Base-by-base conservation (phyloP, 2,329 filamentous ascomycete genomes). In the Fusarium compactum region DNA sequence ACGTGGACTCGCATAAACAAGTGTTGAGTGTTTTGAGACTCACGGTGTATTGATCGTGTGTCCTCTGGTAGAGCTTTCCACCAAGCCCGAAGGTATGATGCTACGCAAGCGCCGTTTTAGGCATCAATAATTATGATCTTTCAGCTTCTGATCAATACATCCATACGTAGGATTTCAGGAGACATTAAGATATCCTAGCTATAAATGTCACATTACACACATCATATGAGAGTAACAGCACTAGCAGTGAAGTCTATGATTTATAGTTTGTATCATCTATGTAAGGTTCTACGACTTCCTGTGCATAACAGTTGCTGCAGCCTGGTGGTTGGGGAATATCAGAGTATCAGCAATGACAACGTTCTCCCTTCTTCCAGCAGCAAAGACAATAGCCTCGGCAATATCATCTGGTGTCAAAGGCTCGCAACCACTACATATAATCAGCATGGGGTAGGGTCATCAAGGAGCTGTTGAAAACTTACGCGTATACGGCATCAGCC, bases 321-420 rank as follows among this genome's bases (percentile, higher is more conserved):
- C 73, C 32, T 98, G 95, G 77, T 97, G 94, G 76, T 91, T 95
- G 2, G 95, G 95, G 81, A 92, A 97, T 53, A 98, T 85, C 66
- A 98, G 80, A 5, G 93, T 91, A 82, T 97, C 95, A 15, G 95
- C 95, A 73, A 97, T 82, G 18, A 97, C 93, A 8, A 97, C 93
- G 77, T 97, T 97, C 82, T 97, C 93, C 73, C 91, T 89, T 76
- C 94, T 87, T 3, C 91, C 91, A 9, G 92, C 94, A 11, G 92
- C 86, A 78, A 97, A 98, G 3, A 98, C 94, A 34, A 97, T 86
- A 14, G 96, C 86, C 82, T 97, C 95, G 6, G 94, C 95, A 76
- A 98, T 94, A 77, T 97, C 95, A 47, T 95, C 93, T 0, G 92
- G 92, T 1, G 94, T 97, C 74, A 98, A 83, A 27, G 95, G 94